These are phyloP conservation scores for Fraxinus floribunda DNA, from an alignment of 305 asterid genomes.

Conservation along the genomic window DNA sequence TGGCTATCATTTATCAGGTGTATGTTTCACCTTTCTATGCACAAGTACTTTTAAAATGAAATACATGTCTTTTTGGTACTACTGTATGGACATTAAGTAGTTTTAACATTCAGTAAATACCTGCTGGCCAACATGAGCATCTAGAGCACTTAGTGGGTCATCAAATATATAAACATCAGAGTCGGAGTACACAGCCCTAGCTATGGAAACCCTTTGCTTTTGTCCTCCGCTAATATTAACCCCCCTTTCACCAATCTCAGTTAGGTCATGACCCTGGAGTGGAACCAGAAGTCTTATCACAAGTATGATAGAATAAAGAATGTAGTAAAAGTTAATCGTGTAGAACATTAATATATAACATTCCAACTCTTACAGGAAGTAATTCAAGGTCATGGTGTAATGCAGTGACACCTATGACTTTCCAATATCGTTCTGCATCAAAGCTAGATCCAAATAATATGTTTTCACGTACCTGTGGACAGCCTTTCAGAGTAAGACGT, in stretches of 20 bases:
- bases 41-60: not conserved
- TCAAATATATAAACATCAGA: constrained; percentile 96
- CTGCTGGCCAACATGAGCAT: constrained; percentile 95
- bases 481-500: constrained; percentile 9
- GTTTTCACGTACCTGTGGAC: constrained; percentile 78
- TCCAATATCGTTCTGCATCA: constrained; percentile 69
- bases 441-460: constrained; percentile 76
- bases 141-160: constrained; percentile 95
- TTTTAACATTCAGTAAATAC: constrained; percentile 35
- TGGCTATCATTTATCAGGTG: not conserved
- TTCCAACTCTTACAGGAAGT: constrained; percentile 65
- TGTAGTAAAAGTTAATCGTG: not conserved
- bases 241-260: constrained; percentile 99
- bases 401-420: constrained; percentile 75
- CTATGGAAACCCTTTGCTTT: constrained; percentile 98
- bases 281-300: constrained; percentile 16
- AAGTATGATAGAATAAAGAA: constrained; percentile 16
- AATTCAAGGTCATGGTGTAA: constrained; percentile 81
- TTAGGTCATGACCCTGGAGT: constrained; percentile 87
- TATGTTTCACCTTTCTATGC: not conserved
- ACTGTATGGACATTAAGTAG: not conserved
- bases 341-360: not conserved
- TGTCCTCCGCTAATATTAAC: constrained; percentile 98
- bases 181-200: constrained; percentile 89
- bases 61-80: not conserved